Base-by-base conservation (phyloP, 2,329 filamentous ascomycete species). In the Plenodomus tracheiphilus region DNA sequence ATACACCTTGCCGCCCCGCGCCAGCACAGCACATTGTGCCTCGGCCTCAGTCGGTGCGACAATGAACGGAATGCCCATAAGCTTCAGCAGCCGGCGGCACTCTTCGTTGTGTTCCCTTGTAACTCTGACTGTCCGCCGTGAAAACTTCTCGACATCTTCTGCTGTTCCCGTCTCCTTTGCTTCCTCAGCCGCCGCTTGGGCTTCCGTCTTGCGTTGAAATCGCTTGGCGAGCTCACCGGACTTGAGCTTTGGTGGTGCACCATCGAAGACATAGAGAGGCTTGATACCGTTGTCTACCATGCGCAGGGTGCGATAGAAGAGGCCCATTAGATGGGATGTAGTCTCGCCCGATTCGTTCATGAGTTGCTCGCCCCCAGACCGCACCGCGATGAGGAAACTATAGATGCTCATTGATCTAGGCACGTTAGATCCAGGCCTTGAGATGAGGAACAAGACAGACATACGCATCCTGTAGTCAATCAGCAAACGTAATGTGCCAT, bases 211-310 rank as follows among this genome's bases (percentile, higher is more conserved):
- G 65, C 94, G 88, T 74, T 95, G 90, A 71, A 95, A 95, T 54
- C 94, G 91, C 76, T 96, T 96, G 39, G 94, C 94, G 47, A 99
- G 81, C 77, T 99, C 94, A 56, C 94, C 94, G 0, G 91, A 96
- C 77, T 99, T 99, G 70, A 99, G 86, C 73, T 97, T 97, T 0
- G 94, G 94, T 16, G 94, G 94, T 9, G 92, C 91, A 49, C 94
- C 94, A 64, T 99, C 94, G 71, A 99, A 99, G 49, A 99, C 93
- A 74, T 96, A 99, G 60, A 99, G 83, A 1, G 94, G 94, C 72
- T 99, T 99, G 78, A 99, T 97, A 49, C 94, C 94, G 65, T 97
- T 97, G 76, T 99, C 94, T 66, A 97, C 90, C 78, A 99, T 97
- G 64, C 94, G 91, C 6, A 99, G 82, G 2, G 94, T 99, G 64